Base-by-base conservation (phyloP, 2,329 filamentous ascomycete genomes). In the Talaromyces islandicus region DNA sequence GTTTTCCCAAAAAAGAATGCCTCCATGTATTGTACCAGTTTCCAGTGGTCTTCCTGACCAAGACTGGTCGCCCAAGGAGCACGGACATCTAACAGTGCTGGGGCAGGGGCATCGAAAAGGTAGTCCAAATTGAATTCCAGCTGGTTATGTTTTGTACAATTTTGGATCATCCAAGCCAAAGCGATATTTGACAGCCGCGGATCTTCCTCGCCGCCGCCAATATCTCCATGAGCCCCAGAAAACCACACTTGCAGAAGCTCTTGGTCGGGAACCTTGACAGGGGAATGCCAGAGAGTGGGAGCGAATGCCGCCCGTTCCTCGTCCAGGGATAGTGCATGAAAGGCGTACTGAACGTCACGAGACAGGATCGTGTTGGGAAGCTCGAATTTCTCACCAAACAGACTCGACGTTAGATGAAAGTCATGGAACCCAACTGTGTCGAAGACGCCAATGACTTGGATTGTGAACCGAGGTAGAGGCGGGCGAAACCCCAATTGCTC, bases 151-250 rank as follows among this genome's bases (percentile, higher is more conserved):
- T 68, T 66, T 10, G 60, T 60, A 30, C 66, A 68, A 60, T 83
- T 80, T 56, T 77, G 75, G 66, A 84, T 81, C 82, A 85, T 84
- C 82, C 82, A 85, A 4, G 81, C 82, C 1, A 84, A 69, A 5
- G 78, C 77, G 29, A 84, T 81, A 46, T 83, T 65, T 2, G 70
- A 63, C 2, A 71, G 73, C 32, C 81, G 75, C 62, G 77, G 74
- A 58, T 80, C 77, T 27, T 72, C 69, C 56, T 73, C 74, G 9
- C 77, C 78, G n/a, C 78, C 78, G 10, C 78, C 78, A 11, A 80
- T 63, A 59, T 80, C 79, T 25, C 68, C 66, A 60, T 81, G 78
- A 1, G 75, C 76, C 17, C 78, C 78, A 0, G 77, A 77, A 60
- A 80, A 81, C 78, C 78, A 81, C 6, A 78, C 76, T 65, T 81